Base-by-base conservation (phyloP, 2,329 filamentous ascomycete species). In the Trichoderma breve region DNA sequence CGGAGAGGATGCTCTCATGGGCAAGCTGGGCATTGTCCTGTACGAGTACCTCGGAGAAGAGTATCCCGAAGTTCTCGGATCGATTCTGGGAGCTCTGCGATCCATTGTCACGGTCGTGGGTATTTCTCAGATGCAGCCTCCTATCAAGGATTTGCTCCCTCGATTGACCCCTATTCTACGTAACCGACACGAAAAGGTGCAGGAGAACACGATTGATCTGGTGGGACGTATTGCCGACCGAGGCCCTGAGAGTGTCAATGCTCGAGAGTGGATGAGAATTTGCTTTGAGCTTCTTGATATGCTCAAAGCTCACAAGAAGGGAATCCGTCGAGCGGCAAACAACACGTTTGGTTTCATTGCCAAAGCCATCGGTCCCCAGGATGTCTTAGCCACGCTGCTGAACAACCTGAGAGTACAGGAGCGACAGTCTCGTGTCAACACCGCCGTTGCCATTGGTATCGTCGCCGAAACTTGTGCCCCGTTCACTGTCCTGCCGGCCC, bases 331-430 rank as follows among this genome's bases (percentile, higher is more conserved):
- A 82, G 96, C 96, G 26, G 97, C 96, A 77, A 99, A 99, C 89
- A 99, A 99, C 86, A 99, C 96, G 0, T 99, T 99, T 78, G 96
- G 96, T 81, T 99, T 98, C 87, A 99, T 99, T 78, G 96, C 96
- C 80, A 99, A 99, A 84, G 96, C 96, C 73, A 99, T 99, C 78
- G 96, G 96, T 76, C 96, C 96, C 14, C 95, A 98, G 82, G 96
- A 99, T 84, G 96, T 99, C 30, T 86, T 99, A 72, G 95, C 96
- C 4, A 98, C 96, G 0, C 87, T 99, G 18, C 89, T 99, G 74
- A 98, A 98, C 88, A 99, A 99, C 80, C 86, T 99, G 53, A 90
- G 97, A 73, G 96, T 99, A 1, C 95, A 98, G 82, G 96, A 99
- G 82, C 94, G 96, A 81, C 96, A 99, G 83, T 97, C 94, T 39